Evolutionary conservation across 331 rosid genomes (phyloP).

Genomic region (Malus hybrid): DNA sequence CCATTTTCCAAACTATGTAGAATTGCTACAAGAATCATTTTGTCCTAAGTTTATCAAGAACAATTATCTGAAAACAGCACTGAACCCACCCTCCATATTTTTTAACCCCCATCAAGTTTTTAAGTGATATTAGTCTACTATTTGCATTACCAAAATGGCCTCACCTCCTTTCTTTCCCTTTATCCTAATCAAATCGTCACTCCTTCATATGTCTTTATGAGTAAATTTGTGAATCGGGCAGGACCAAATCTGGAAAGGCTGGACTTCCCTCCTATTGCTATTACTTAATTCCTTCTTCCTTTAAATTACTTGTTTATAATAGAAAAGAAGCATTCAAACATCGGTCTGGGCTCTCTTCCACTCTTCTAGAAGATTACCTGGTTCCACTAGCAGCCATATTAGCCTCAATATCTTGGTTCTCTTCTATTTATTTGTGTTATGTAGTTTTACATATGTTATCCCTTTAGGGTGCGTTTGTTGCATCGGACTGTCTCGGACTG

Average conservation of each 20-base stretch:
- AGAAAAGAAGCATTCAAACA: not conserved
- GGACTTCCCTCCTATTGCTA: not conserved
- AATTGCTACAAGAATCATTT: not conserved
- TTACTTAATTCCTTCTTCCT: not conserved
- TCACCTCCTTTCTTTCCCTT: not conserved
- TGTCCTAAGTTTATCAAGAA: not conserved
- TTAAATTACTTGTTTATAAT: not conserved
- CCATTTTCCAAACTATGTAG: not conserved
- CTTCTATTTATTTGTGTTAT: no score
- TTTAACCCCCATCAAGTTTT: not conserved
- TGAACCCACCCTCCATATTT: not conserved
- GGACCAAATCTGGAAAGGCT: not conserved
- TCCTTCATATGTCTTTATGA: no score
- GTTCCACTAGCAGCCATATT: not conserved
- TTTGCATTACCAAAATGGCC: not conserved
- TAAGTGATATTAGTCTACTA: not conserved
- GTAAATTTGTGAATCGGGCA: not conserved
- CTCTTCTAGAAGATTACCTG: not conserved
- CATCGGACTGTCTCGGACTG: no score
- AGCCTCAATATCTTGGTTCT: not conserved
- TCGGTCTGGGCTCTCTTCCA: not conserved
- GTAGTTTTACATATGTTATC: no score
- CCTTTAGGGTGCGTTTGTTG: not conserved
- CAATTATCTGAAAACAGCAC: not conserved
- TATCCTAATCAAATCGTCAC: no score